A percentile compares a stretch with the other conserved stretches of the same genome.
These are phyloP conservation scores for Naganishia liquefaciens DNA, from an alignment of 1,284 basidiomycete genomes.

Conservation along the genomic window DNA sequence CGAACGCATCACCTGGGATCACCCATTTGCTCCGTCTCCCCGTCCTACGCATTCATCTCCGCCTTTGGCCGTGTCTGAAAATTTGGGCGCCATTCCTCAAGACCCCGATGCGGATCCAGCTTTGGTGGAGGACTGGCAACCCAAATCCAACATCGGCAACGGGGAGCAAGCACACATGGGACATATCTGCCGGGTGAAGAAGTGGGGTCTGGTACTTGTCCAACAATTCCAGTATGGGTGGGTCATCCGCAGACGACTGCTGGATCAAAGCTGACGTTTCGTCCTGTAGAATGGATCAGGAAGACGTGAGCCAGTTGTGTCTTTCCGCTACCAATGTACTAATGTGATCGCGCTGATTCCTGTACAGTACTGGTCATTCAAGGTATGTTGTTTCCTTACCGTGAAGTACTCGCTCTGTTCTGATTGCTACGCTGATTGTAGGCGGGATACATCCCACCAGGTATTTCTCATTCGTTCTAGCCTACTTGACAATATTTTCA, in stretches of 20 bases:
- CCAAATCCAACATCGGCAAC: not conserved
- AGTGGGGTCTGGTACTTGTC: slow-evolving; percentile 17
- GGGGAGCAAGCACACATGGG: slow-evolving; percentile 19
- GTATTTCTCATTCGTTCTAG: not conserved
- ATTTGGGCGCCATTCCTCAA: not conserved
- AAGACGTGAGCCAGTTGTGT: slow-evolving; percentile 2
- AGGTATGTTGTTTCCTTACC: not conserved
- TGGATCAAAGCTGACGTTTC: not conserved
- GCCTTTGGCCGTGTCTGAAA: not conserved
- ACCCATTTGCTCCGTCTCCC: not conserved
- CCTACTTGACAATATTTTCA: not conserved
- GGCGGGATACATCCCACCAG: slow-evolving; percentile 25
- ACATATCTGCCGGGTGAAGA: slow-evolving; percentile 13
- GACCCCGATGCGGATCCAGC: slow-evolving; percentile 11
- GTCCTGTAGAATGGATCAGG: slow-evolving; percentile 19
- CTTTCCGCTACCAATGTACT: not conserved
- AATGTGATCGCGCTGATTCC: not conserved
- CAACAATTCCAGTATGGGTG: slow-evolving; percentile 29
- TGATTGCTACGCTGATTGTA: not conserved
- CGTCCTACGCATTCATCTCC: slow-evolving; percentile 11
- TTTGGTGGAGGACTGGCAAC: not conserved
- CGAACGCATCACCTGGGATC: slow-evolving; percentile 10
- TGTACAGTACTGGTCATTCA: slow-evolving; percentile 21
- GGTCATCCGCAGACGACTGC: not conserved
- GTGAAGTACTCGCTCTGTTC: not conserved